Evolutionary conservation across 108 stramenopile genomes (phyloP), one percentile per base, ranked within the genome.

Genomic region (Nannochloropsis salina): DNA sequence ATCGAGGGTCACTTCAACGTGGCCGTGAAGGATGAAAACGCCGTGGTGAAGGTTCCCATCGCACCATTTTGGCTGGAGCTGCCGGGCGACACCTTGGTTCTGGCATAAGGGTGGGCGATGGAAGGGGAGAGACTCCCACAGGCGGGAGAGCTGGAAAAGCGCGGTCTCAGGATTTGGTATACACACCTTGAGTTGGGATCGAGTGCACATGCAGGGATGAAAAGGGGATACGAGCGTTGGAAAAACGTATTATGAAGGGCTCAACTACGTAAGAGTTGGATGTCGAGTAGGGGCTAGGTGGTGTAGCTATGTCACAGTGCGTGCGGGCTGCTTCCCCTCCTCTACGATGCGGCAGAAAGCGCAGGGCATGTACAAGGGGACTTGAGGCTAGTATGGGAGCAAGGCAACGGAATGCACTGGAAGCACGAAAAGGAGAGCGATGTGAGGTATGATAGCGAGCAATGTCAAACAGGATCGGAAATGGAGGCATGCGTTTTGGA

Each of bases 1-100:
- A 74, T 74, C 61, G 61, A 74, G 61, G 61, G 61, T 74, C 61
- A 74, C n/a, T 74, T 74, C n/a, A 74, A 74, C n/a, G 61, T 74
- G 8, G 3, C n/a, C 20, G 61, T 74, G 2, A 74, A 74, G 3
- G 61, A 74, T 15, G 61, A 74, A n/a, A 74, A 74, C 3, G 61
- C 61, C 15, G 61, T 74, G 61, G 61, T 74, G 15, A 74, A 74
- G 61, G 61, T 74, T 15, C 61, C 61, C 20, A 74, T 74, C n/a
- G 61, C 61, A 15, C 61, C 61, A n/a, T 74, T 74, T n/a, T 74
- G 61, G 61, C 61, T 74, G 61, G 61, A 74, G 61, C n/a, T 74
- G 61, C 61, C 61, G 20, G 61, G 61, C 15, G 61, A 74, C n/a
- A 74, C 61, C 20, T 74, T 74, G 61, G 61, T 74, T 15, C n/a